A percentile compares a stretch with the other conserved stretches of the same genome.
Conservation (phyloP, 495 filamentous ascomycete species). For the Daldinia bambusicola region DNA sequence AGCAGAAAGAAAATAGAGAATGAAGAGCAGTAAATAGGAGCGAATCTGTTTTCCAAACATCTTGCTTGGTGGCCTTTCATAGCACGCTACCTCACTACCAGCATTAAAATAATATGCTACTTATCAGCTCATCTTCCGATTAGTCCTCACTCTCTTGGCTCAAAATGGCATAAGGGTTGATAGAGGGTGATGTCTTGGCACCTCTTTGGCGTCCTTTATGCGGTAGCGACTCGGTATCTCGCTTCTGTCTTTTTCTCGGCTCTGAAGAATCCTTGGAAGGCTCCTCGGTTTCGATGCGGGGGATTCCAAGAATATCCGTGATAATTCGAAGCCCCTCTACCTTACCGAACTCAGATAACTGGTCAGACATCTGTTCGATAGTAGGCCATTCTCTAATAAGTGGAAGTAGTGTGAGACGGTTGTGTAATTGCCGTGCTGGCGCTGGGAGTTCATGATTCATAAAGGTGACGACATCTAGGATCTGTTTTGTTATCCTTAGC, state of each 20-base stretch:
- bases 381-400: constrained; percentile 45
- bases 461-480: constrained; percentile 51
- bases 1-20: not conserved
- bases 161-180: constrained; percentile 41
- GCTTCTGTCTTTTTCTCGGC: constrained; percentile 16
- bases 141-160: constrained; percentile 31
- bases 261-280: not conserved
- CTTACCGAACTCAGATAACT: constrained; percentile 24
- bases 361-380: constrained; percentile 29
- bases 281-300: constrained; percentile 5
- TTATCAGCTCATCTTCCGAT: not conserved
- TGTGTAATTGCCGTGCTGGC: constrained; percentile 26
- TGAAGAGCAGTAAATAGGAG: too few relatives aligned
- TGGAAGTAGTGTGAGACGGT: constrained; percentile 35
- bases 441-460: constrained; percentile 29
- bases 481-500: constrained; percentile 70
- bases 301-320: constrained; percentile 36
- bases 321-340: constrained; percentile 23
- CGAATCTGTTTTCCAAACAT: not conserved
- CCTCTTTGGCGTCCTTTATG: constrained; percentile 15
- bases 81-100: not conserved
- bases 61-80: not conserved
- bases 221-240: constrained; percentile 11
- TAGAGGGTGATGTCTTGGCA: constrained; percentile 20
- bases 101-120: not conserved